phyloP scores from a whole-genome alignment of 75 land plant genomes.

The Pinus tabuliformis region DNA sequence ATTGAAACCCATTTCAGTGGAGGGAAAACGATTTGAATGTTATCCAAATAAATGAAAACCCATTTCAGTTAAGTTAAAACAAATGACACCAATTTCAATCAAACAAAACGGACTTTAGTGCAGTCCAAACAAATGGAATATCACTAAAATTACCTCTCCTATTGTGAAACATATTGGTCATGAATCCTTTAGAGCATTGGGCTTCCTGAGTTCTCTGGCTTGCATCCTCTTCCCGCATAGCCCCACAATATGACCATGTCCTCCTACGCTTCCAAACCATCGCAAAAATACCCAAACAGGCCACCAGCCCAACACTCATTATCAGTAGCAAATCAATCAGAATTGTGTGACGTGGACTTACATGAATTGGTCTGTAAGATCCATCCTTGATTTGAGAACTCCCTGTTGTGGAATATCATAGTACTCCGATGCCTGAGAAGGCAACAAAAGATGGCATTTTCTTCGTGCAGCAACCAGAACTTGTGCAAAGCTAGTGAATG shows the following conservation, averaged over 20 bases:
- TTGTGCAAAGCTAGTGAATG: constrained; percentile 42
- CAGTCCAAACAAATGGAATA: neutral
- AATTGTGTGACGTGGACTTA: no score
- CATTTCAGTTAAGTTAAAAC: no score
- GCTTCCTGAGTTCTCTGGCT: constrained; percentile 10
- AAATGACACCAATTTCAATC: neutral
- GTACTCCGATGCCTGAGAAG: constrained; percentile 2
- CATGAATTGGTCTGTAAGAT: no score
- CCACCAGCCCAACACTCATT: neutral
- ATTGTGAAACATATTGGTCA: no score
- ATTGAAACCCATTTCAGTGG: no score
- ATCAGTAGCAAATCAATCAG: no score
- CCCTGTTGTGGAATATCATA: no score
- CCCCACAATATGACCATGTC: constrained; percentile 6
- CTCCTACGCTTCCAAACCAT: neutral
- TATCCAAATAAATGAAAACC: no score
- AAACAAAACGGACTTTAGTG: neutral
- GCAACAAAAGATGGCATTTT: constrained; percentile 40
- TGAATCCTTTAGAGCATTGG: neutral
- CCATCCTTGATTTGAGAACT: no score
- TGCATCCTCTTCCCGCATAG: constrained; percentile 15
- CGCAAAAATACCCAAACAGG: neutral
- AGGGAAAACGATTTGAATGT: no score
- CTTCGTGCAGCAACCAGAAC: constrained; percentile 40
- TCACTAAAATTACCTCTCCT: no score